These are phyloP conservation scores for Coemansia aciculifera DNA, from an alignment of 192 early-diverging fungal genomes.

Conservation along the genomic window DNA sequence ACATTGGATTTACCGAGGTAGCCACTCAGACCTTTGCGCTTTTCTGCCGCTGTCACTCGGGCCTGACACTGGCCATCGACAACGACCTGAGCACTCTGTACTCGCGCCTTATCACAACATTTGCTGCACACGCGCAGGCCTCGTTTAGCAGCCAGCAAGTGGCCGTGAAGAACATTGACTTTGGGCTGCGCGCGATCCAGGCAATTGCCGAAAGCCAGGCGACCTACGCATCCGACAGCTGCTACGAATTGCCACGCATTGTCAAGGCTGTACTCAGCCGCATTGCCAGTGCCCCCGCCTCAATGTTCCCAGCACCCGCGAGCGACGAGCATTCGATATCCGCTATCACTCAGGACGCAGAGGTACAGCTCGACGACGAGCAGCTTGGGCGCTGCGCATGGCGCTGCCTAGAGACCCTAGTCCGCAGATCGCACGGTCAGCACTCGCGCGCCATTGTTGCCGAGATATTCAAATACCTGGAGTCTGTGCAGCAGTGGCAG, in stretches of 20 bases:
- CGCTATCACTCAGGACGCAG: not conserved
- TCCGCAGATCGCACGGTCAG: constrained; percentile 44
- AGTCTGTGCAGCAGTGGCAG: constrained; percentile 31
- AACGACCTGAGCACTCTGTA: constrained; percentile 58
- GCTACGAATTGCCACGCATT: constrained; percentile 63
- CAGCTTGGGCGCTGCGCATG: constrained; percentile 34
- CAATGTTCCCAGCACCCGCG: not conserved
- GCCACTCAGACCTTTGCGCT: constrained; percentile 68
- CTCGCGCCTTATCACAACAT: constrained; percentile 57
- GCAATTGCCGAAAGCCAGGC: constrained; percentile 64
- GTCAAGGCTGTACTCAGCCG: constrained; percentile 56
- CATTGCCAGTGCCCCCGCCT: constrained; percentile 16
- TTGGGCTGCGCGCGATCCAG: constrained; percentile 66
- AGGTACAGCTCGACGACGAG: constrained; percentile 5
- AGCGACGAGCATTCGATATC: constrained; percentile 9
- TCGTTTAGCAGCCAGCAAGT: not conserved
- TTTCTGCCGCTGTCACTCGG: constrained; percentile 73
- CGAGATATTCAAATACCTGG: constrained; percentile 50
- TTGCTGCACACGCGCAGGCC: constrained; percentile 52
- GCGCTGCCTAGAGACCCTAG: constrained; percentile 41
- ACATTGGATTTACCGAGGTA: constrained; percentile 61
- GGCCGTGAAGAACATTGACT: constrained; percentile 31
- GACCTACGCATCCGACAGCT: constrained; percentile 61
- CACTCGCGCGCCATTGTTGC: constrained; percentile 47
- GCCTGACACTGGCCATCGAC: constrained; percentile 72